Evolutionary conservation across 2,329 filamentous ascomycete genomes (phyloP).

Genomic region (Apiospora sp.): DNA sequence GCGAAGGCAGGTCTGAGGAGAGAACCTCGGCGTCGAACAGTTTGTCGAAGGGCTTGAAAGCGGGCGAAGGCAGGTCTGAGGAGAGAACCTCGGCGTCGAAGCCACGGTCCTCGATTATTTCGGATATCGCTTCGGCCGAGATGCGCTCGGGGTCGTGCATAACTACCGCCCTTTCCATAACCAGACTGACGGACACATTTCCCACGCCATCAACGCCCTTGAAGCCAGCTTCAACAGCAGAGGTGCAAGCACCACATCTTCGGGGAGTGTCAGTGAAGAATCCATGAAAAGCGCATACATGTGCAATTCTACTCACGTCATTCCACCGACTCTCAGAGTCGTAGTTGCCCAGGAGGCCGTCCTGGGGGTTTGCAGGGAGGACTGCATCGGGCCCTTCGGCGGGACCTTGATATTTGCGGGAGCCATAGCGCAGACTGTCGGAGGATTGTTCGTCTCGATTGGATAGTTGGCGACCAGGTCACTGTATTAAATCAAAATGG

Average conservation of each 20-base stretch:
- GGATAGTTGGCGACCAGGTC: neutral
- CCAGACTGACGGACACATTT: slow-evolving; percentile 88
- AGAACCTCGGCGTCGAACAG: slow-evolving; percentile 79
- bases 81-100: slow-evolving; percentile 92
- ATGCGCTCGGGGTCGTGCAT: slow-evolving; percentile 84
- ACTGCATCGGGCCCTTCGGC: slow-evolving; percentile 43
- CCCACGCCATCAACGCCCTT: slow-evolving; percentile 81
- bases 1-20: slow-evolving; percentile 76
- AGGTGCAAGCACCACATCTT: slow-evolving; percentile 91
- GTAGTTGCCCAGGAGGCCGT: slow-evolving; percentile 83
- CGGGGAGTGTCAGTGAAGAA: slow-evolving; percentile 38
- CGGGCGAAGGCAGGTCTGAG: slow-evolving; percentile 73
- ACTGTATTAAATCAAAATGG: neutral
- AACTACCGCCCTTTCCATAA: slow-evolving; percentile 95
- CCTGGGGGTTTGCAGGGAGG: slow-evolving; percentile 44
- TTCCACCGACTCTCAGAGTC: slow-evolving; percentile 89
- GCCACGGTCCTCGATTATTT: slow-evolving; percentile 89
- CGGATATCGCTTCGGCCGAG: slow-evolving; percentile 76
- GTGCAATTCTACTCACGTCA: slow-evolving; percentile 64
- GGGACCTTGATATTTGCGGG: slow-evolving; percentile 59
- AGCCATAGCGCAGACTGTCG: slow-evolving; percentile 51
- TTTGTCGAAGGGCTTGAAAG: slow-evolving; percentile 49
- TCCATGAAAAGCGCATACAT: slow-evolving; percentile 7
- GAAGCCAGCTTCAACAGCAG: slow-evolving; percentile 92
- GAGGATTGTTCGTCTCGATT: neutral